Percentiles rank a stretch among this genome's conserved stretches.
phyloP scores from a whole-genome alignment of 345 rosid genomes.

The Psidium guajava region DNA sequence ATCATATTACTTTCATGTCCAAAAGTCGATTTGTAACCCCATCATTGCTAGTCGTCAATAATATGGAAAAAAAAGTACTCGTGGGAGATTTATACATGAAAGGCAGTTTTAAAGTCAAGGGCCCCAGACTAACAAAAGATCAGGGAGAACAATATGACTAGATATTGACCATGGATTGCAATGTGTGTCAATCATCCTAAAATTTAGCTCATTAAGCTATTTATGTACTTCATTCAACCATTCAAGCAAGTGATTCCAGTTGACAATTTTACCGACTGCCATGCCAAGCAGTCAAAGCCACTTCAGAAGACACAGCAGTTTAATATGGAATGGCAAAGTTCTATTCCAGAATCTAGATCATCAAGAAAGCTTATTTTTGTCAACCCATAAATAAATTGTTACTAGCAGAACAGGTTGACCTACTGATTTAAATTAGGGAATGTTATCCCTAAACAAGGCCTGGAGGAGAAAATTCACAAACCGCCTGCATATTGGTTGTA shows the following conservation, averaged over 20 bases:
- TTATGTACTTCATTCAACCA: background rate
- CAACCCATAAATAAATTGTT: background rate
- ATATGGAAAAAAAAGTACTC: background rate
- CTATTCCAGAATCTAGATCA: background rate
- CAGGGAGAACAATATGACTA: background rate
- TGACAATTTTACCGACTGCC: background rate
- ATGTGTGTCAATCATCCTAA: background rate
- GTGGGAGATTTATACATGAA: background rate
- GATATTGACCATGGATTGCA: background rate
- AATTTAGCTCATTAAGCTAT: background rate
- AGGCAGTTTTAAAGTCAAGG: background rate
- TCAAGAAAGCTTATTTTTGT: background rate
- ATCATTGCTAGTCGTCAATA: background rate
- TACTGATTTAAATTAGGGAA: background rate
- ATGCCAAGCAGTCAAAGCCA: background rate
- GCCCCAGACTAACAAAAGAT: background rate
- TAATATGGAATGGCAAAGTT: background rate
- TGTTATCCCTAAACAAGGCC: background rate
- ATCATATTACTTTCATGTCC: background rate
- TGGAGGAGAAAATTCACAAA: background rate
- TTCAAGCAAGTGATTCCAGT: background rate
- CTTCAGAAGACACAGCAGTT: background rate
- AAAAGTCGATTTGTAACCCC: background rate
- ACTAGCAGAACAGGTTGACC: background rate
- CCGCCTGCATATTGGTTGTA: background rate